phyloP scores from a whole-genome alignment of 2,329 filamentous ascomycete genomes.

The Epichloe bromicola region DNA sequence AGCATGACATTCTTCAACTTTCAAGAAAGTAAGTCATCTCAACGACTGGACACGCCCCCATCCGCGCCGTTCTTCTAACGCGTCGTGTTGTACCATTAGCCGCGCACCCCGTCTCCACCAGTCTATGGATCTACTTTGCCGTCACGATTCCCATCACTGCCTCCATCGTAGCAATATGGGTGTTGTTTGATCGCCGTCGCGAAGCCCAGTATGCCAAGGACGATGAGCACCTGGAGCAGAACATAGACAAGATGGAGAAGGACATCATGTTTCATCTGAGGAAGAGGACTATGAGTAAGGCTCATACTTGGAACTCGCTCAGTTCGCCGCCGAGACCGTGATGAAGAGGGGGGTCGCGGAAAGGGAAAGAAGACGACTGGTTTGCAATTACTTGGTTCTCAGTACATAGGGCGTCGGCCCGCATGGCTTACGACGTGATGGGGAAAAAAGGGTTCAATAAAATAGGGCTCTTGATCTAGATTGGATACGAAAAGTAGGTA shows the following conservation, averaged over 20 bases:
- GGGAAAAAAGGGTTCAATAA: not conserved
- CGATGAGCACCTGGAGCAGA: slow-evolving; percentile 38
- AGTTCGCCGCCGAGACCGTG: slow-evolving; percentile 16
- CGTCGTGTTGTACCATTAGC: slow-evolving; percentile 8
- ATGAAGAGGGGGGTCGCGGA: not conserved
- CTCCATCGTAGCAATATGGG: slow-evolving; percentile 41
- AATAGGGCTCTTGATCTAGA: too few species aligned
- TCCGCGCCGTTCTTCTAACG: not conserved
- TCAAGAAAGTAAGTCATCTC: slow-evolving; percentile 25
- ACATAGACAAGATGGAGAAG: slow-evolving; percentile 43
- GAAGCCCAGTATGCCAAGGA: slow-evolving; percentile 35
- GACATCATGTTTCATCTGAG: slow-evolving; percentile 44
- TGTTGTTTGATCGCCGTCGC: slow-evolving; percentile 37
- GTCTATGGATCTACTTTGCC: slow-evolving; percentile 51
- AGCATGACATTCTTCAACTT: slow-evolving; percentile 58
- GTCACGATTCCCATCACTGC: slow-evolving; percentile 46
- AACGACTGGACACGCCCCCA: not conserved
- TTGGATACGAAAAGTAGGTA: too few species aligned
- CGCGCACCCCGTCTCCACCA: slow-evolving; percentile 31
- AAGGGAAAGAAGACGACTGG: too few species aligned
- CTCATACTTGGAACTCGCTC: slow-evolving; percentile 37
- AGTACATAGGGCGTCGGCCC: not conserved
- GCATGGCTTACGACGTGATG: not conserved
- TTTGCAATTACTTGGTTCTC: not conserved
- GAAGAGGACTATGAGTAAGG: slow-evolving; percentile 43